Base-by-base conservation (phyloP, 2,329 filamentous ascomycete genomes). In the Lachnellula arida region DNA sequence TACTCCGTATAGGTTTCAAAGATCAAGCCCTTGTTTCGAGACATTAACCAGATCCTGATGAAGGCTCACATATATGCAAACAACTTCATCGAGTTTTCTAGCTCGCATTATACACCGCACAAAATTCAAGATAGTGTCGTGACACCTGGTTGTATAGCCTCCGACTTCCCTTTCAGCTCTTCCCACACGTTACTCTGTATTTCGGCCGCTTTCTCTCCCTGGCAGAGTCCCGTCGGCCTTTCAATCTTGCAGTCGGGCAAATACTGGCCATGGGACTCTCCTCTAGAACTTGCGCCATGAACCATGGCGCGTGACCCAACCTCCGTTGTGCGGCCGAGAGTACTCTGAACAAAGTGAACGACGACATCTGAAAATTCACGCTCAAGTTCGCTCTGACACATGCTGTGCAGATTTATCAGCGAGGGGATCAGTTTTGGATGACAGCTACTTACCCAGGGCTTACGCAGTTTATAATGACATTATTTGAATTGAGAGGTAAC, bases 221-320 rank as follows among this genome's bases (percentile, higher is more conserved):
- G 51, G 63, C 69, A 0, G 54, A 44, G 43, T 67, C 71, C 49
- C 28, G 5, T 60, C 17, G 53, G n/a, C 0, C 52, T 58, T n/a
- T 60, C 56, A 1, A 63, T 55, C 54, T 60, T 52, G 14, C 68
- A 57, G 66, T 77, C 70, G 2, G 64, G 66, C 64, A 80, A 69
- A 56, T 78, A 81, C 55, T 73, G 59, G 4, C 79, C 79, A 57
- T 81, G 75, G 1, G 70, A 70, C 56, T 76, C 75, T 5, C 65
- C 67, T 1, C 63, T 59, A 0, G 69, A 73, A 1, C 68, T 74
- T 69, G 66, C 3, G 80, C 70, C 43, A 79, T 62, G 7, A 7
- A 70, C 53, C 15, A 70, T 47, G 8, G 75, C 78, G 12, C 79
- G 71, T 51, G 70, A 73, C 2, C 79, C 78, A 3, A 73, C 71